These are phyloP conservation scores for Fallopia convolvulus DNA, from an alignment of 148 eudicot species.

Conservation along the genomic window DNA sequence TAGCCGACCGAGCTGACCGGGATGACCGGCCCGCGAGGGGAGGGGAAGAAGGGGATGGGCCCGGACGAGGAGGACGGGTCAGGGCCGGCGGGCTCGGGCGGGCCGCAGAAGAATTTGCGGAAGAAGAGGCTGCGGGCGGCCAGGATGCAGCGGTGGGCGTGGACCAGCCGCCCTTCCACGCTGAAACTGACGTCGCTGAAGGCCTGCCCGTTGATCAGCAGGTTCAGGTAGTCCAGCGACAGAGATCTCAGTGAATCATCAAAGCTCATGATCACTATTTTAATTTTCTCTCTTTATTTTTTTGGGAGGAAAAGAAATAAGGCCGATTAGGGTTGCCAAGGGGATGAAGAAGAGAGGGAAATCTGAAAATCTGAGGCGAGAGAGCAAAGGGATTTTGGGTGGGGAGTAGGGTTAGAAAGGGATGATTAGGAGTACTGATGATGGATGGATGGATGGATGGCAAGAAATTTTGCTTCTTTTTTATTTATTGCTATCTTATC, in stretches of 20 bases:
- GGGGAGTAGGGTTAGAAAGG: neutral
- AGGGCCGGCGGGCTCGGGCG: conserved; percentile 28
- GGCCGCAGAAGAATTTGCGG: conserved; percentile 76
- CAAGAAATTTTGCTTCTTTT: neutral
- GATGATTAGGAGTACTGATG: neutral
- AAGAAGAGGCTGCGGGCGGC: conserved; percentile 91
- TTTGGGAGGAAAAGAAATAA: neutral
- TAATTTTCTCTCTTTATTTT: no score
- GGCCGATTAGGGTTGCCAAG: neutral
- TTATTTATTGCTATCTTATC: neutral
- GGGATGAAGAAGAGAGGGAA: neutral
- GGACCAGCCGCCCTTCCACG: conserved; percentile 88
- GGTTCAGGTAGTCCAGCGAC: conserved; percentile 79
- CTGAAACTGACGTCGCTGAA: conserved; percentile 92
- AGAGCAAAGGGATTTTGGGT: neutral
- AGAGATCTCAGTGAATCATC: conserved; percentile 77
- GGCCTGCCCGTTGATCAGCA: conserved; percentile 91
- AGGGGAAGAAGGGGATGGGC: neutral
- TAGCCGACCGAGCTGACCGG: conserved; percentile 88
- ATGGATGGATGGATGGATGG: neutral
- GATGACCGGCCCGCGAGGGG: conserved; percentile 16
- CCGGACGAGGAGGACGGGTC: neutral
- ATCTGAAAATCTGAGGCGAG: no score
- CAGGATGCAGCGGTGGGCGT: conserved; percentile 83
- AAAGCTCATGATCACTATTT: conserved; percentile 21